Conservation (phyloP, 345 rosid genomes). For the Anastatica hierochuntica region DNA sequence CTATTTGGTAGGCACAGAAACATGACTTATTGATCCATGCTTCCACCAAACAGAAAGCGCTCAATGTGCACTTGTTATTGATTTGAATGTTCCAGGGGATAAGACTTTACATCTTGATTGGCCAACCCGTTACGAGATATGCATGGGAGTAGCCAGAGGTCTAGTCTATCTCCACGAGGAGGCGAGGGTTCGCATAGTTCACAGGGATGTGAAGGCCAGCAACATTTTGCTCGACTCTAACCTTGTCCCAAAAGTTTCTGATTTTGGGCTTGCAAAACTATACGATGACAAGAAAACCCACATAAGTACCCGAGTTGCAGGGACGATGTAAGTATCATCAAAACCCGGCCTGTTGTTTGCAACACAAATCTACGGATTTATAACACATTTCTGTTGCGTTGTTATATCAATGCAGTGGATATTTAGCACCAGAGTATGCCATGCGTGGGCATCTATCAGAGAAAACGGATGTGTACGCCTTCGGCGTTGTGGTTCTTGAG, state of each 20-base stretch:
- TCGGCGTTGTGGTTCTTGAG: slow-evolving; percentile 36
- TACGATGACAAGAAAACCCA: slow-evolving; percentile 37
- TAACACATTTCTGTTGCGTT: slow-evolving; percentile 20
- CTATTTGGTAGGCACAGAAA: slow-evolving; percentile 15
- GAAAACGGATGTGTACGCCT: slow-evolving; percentile 47
- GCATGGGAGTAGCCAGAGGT: slow-evolving; percentile 50
- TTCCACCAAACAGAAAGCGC: not conserved
- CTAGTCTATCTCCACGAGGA: slow-evolving; percentile 55
- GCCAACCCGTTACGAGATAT: slow-evolving; percentile 44
- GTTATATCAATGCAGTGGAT: slow-evolving; percentile 29
- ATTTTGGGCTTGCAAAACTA: slow-evolving; percentile 37
- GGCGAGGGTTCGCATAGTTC: slow-evolving; percentile 47
- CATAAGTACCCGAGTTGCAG: slow-evolving; percentile 37
- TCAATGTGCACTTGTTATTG: not conserved
- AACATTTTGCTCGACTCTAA: slow-evolving; percentile 48
- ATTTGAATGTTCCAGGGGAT: slow-evolving; percentile 29
- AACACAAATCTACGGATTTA: not conserved
- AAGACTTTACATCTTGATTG: slow-evolving; percentile 34
- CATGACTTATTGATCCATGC: not conserved
- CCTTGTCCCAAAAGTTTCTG: slow-evolving; percentile 32
- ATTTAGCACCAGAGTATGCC: slow-evolving; percentile 59
- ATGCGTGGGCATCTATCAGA: slow-evolving; percentile 59
- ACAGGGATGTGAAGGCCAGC: slow-evolving; percentile 57
- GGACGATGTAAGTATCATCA: slow-evolving; percentile 27
- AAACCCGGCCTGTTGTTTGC: slow-evolving; percentile 7